These are phyloP conservation scores for Fusarium graminum DNA, from an alignment of 2,329 filamentous ascomycete species.

Conservation along the genomic window DNA sequence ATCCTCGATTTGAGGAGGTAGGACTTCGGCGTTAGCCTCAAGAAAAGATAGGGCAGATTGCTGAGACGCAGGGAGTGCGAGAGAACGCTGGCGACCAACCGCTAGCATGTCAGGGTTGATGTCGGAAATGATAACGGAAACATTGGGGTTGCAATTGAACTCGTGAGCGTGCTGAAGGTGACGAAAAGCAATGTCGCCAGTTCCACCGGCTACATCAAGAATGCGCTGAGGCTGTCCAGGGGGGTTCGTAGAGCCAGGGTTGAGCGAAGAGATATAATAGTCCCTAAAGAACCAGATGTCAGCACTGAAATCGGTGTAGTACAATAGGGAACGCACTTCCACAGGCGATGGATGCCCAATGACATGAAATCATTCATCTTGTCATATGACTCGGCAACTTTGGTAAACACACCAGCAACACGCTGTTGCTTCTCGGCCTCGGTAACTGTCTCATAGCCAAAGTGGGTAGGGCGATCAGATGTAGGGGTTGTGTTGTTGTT, in stretches of 20 bases:
- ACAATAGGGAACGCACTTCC: constrained; percentile 72
- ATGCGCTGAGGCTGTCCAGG: constrained; percentile 72
- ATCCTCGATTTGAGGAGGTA: constrained; percentile 72
- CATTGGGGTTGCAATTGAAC: constrained; percentile 79
- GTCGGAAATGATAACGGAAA: constrained; percentile 90
- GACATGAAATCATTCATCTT: constrained; percentile 99
- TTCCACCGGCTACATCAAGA: constrained; percentile 96
- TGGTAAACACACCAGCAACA: constrained; percentile 93
- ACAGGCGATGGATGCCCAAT: constrained; percentile 93
- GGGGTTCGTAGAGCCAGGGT: constrained; percentile 76
- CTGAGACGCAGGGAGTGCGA: constrained; percentile 66
- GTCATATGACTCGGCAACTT: constrained; percentile 93
- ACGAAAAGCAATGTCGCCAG: constrained; percentile 97
- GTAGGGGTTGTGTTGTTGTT: constrained; percentile 49
- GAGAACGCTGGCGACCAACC: constrained; percentile 85
- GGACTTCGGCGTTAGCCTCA: constrained; percentile 88
- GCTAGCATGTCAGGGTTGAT: constrained; percentile 96
- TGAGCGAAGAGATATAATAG: constrained; percentile 91
- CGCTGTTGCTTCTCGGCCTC: constrained; percentile 78
- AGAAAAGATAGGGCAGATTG: constrained; percentile 78
- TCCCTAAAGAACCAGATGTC: constrained; percentile 64
- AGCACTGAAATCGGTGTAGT: constrained; percentile 5
- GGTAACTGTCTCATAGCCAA: constrained; percentile 88
- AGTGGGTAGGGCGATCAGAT: constrained; percentile 79
- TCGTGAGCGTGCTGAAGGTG: constrained; percentile 91